phyloP scores from a whole-genome alignment of 2,329 filamentous ascomycete species.

The Chrysosporium keratinophilum region DNA sequence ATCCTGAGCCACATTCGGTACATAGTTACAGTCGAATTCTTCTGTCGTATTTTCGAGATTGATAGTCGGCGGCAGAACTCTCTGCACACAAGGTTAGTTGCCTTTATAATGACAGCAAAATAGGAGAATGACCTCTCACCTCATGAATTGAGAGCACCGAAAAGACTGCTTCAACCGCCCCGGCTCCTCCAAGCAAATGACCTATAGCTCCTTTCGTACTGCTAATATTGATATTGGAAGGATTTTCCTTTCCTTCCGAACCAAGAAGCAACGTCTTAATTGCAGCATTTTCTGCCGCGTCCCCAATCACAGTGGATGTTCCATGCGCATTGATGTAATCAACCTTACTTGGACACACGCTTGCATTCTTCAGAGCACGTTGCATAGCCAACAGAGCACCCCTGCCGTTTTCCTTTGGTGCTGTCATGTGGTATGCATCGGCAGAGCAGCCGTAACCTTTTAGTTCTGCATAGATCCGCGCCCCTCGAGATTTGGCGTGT shows the following conservation, averaged over 20 bases:
- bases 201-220: conserved; percentile 91
- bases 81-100: conserved; percentile 43
- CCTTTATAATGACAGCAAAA: neutral
- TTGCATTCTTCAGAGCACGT: conserved; percentile 63
- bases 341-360: conserved; percentile 57
- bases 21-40: conserved; percentile 73
- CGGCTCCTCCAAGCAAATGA: conserved; percentile 82
- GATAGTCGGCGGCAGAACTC: conserved; percentile 70
- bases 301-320: conserved; percentile 75
- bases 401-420: conserved; percentile 68
- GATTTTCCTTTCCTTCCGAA: conserved; percentile 52
- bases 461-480: conserved; percentile 78
- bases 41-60: conserved; percentile 61
- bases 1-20: conserved; percentile 60
- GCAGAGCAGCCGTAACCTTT: conserved; percentile 81
- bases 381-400: conserved; percentile 81
- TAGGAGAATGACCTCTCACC: conserved; percentile 42
- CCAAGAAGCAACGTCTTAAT: conserved; percentile 69
- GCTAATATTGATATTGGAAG: conserved; percentile 66
- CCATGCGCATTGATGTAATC: conserved; percentile 96
- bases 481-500: conserved; percentile 69
- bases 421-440: conserved; percentile 89
- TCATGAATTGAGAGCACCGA: conserved; percentile 67
- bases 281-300: conserved; percentile 75
- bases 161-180: conserved; percentile 82